Conservation (phyloP, 176 grass and related monocot genomes). For the Luzula sylvatica region DNA sequence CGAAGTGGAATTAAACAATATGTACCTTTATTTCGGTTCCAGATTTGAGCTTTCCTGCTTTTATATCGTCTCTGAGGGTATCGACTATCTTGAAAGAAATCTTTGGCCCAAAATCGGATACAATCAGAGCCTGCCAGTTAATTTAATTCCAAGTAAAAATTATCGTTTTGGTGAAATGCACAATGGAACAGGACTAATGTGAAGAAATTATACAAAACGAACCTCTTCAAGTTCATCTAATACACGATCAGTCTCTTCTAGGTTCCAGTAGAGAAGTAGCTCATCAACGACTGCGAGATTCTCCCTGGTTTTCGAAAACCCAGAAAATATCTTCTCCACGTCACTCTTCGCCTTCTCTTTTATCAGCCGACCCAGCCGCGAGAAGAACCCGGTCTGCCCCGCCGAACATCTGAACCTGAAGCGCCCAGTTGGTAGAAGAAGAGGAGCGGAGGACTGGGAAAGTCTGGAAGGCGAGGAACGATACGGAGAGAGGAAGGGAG, state of each 20-base stretch:
- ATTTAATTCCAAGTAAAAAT: background rate
- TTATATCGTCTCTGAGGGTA: constrained; percentile 74
- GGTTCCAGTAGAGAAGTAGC: constrained; percentile 99
- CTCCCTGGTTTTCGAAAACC: constrained; percentile 97
- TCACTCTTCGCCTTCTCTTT: constrained; percentile 99
- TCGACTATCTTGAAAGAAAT: constrained; percentile 93
- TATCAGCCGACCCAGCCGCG: constrained; percentile 78
- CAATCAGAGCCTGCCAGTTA: constrained; percentile 80
- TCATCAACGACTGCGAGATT: constrained; percentile 89
- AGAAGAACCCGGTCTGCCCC: constrained; percentile 94
- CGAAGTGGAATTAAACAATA: background rate
- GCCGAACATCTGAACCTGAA: constrained; percentile 32
- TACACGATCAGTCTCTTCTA: constrained; percentile 81
- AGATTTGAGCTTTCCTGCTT: constrained; percentile 86
- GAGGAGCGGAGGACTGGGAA: background rate
- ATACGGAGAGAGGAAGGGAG: constrained; percentile 33
- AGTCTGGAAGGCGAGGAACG: background rate
- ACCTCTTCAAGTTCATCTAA: constrained; percentile 97
- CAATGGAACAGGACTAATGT: background rate
- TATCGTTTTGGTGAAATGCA: background rate
- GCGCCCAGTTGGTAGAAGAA: background rate
- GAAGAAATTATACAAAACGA: background rate
- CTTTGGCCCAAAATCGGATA: constrained; percentile 96
- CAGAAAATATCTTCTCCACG: constrained; percentile 94
- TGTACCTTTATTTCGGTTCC: constrained; percentile 80